Percentiles rank a stretch among this genome's conserved stretches.
phyloP scores from a whole-genome alignment of 371 early-diverging fungal genomes.

The Circinella umbellata region DNA sequence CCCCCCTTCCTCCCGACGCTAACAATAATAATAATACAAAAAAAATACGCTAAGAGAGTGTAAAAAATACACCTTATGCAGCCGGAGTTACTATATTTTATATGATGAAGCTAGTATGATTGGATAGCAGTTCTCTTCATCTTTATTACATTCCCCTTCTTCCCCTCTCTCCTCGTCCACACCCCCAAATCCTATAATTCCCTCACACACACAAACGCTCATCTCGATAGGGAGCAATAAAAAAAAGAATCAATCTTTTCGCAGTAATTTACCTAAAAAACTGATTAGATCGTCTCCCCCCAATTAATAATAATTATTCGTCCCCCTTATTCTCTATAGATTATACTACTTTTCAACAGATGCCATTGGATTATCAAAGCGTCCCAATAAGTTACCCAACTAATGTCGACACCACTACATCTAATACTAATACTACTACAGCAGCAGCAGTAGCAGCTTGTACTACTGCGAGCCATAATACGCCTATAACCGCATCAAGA shows the following conservation, averaged over 20 bases:
- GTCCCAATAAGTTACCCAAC: constrained; percentile 30
- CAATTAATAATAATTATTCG: background rate
- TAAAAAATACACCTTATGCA: constrained; percentile 12
- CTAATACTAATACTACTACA: constrained; percentile 16
- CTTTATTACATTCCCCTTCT: too few relatives aligned
- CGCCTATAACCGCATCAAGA: constrained; percentile 10
- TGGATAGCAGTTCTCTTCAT: background rate
- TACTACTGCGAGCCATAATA: constrained; percentile 15
- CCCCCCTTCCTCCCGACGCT: background rate
- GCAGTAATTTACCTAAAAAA: too few relatives aligned
- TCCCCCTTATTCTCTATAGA: constrained; percentile 24
- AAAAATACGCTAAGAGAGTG: too few relatives aligned
- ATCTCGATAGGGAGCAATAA: too few relatives aligned
- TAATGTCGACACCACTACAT: constrained; percentile 13
- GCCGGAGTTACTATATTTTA: constrained; percentile 13
- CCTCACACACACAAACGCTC: too few relatives aligned
- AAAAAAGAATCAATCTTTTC: too few relatives aligned
- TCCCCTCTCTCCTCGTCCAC: too few relatives aligned
- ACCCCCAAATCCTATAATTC: too few relatives aligned
- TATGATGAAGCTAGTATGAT: constrained; percentile 12
- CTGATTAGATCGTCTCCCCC: background rate
- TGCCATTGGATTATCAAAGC: constrained; percentile 37
- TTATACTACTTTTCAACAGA: constrained; percentile 39
- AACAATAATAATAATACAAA: background rate
- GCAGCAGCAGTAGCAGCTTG: constrained; percentile 16